Conservation (phyloP, 2,329 filamentous ascomycete genomes). For the Phialophora expanda region DNA sequence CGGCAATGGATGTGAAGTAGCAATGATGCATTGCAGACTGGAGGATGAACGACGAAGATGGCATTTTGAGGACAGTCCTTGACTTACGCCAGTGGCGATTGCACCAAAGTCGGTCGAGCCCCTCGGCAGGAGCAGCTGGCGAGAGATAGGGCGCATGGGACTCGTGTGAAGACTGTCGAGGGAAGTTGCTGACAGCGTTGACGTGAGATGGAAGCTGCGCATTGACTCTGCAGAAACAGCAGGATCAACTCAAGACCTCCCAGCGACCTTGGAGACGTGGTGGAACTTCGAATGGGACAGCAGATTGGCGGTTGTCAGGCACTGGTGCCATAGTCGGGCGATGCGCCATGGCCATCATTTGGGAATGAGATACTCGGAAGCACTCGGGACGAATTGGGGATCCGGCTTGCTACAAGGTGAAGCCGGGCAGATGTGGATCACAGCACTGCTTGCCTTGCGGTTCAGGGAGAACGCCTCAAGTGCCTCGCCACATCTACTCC, state of each 20-base stretch:
- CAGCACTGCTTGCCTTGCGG: no score
- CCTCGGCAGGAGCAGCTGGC: slow-evolving; percentile 4
- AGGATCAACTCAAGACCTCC: not conserved
- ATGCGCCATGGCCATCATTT: not conserved
- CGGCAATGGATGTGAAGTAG: not conserved
- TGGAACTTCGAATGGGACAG: not conserved
- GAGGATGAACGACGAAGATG: not conserved
- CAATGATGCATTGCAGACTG: not conserved
- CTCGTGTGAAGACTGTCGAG: not conserved
- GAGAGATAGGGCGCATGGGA: not conserved
- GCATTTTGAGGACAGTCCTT: not conserved
- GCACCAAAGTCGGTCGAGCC: not conserved
- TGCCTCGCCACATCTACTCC: not conserved
- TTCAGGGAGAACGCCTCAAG: not conserved
- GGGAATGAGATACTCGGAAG: not conserved
- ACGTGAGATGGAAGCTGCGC: slow-evolving; percentile 1
- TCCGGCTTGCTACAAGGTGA: not conserved
- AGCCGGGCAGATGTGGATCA: not conserved
- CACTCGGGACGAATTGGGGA: not conserved
- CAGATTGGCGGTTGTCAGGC: not conserved
- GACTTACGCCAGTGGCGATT: slow-evolving; percentile 1
- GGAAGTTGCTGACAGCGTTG: slow-evolving; percentile 4
- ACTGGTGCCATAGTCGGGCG: not conserved
- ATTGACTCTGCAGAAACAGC: not conserved
- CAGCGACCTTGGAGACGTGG: not conserved